phyloP scores from a whole-genome alignment of 768 basidiomycete genomes.

The Lactarius trivialis region DNA sequence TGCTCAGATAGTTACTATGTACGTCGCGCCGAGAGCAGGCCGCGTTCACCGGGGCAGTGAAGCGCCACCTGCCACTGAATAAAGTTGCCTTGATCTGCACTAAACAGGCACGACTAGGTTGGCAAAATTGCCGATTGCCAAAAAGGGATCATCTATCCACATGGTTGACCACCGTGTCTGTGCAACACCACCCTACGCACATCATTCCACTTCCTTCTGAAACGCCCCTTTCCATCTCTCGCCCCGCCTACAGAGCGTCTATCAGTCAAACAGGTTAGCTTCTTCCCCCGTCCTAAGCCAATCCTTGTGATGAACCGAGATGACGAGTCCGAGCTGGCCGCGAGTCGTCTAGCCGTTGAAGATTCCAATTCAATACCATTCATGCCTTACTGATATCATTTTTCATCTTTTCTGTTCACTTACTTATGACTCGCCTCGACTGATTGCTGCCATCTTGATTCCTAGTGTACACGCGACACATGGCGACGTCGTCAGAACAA shows the following conservation, averaged over 20 bases:
- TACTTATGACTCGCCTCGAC: constrained; percentile 12
- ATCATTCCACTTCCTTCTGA: background rate
- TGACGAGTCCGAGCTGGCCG: constrained; percentile 76
- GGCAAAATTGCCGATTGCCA: background rate
- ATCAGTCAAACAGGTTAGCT: constrained; percentile 12
- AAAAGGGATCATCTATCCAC: background rate
- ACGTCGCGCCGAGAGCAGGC: background rate
- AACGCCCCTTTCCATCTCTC: background rate
- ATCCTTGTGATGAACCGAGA: constrained; percentile 40
- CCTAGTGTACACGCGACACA: constrained; percentile 22
- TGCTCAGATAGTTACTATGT: background rate
- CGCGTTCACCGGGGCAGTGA: background rate
- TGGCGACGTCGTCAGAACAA: constrained; percentile 39
- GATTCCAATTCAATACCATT: constrained; percentile 75
- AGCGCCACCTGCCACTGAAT: background rate
- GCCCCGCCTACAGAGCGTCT: background rate
- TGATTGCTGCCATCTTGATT: constrained; percentile 19
- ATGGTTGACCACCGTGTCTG: background rate
- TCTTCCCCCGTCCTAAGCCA: background rate
- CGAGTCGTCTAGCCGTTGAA: constrained; percentile 69
- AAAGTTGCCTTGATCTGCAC: background rate
- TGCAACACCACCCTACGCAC: background rate
- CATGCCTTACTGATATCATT: constrained; percentile 77
- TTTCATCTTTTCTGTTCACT: constrained; percentile 22
- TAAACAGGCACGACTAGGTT: background rate